Evolutionary conservation across 108 stramenopile species (phyloP).

Genomic region (Discostella stelligeroides): DNA sequence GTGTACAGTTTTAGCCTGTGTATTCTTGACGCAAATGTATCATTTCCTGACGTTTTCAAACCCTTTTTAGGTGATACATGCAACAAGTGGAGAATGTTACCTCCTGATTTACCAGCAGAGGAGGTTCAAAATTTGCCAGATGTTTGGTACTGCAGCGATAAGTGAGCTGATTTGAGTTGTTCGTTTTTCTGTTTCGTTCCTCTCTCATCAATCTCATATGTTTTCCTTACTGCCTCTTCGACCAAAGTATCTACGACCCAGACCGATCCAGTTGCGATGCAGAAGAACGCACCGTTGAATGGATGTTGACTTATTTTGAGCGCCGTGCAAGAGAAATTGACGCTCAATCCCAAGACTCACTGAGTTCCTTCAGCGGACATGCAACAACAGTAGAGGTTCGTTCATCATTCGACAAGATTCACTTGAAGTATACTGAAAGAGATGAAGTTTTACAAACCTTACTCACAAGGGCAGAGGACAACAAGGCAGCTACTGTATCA

Average conservation of each 20-base stretch:
- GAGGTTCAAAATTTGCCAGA: constrained; percentile 29
- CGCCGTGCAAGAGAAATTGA: constrained; percentile 9
- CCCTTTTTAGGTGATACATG: constrained; percentile 35
- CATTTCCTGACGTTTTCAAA: neutral
- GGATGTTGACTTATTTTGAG: constrained; percentile 10
- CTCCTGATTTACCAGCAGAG: constrained; percentile 24
- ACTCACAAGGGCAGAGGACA: constrained; percentile 10
- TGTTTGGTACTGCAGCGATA: constrained; percentile 43
- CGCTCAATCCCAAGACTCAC: constrained; percentile 11
- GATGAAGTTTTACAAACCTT: constrained; percentile 19
- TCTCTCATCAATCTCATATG: neutral
- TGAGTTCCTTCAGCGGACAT: neutral
- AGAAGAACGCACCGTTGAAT: neutral
- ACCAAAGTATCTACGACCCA: constrained; percentile 15
- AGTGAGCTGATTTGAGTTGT: constrained; percentile 21
- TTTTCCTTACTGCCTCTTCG: neutral
- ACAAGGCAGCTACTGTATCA: neutral
- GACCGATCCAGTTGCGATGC: constrained; percentile 13
- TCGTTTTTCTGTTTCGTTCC: neutral
- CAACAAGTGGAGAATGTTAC: constrained; percentile 56
- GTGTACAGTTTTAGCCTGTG: neutral
- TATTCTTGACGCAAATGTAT: neutral
- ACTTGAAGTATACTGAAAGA: constrained; percentile 13
- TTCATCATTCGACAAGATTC: constrained; percentile 2
- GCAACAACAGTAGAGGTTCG: neutral